phyloP scores from a whole-genome alignment of 176 grass and related monocot species.

The barley (Hordeum vulgare) region MorexV3_pseudomolecules_assembly NC_058521.1:547073140-547073639 shows the following conservation, averaged over 20 bases:
- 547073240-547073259: slow-evolving; percentile 97
- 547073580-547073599: slow-evolving; percentile 73
- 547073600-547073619: slow-evolving; percentile 64
- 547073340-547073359: slow-evolving; percentile 84
- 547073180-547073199: slow-evolving; percentile 87
- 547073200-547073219: slow-evolving; percentile 83
- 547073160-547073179: slow-evolving; percentile 17
- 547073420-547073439: background rate
- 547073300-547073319: slow-evolving; percentile 98
- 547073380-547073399: background rate
- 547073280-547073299: slow-evolving; percentile 80
- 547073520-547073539: slow-evolving; percentile 92
- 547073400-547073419: background rate
- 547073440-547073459: background rate
- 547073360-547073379: slow-evolving; percentile 41
- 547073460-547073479: slow-evolving; percentile 36
- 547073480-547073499: slow-evolving; percentile 82
- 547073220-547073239: slow-evolving; percentile 90
- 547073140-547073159: background rate
- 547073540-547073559: slow-evolving; percentile 84
- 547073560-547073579: slow-evolving; percentile 74
- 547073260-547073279: slow-evolving; percentile 95
- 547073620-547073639: slow-evolving; percentile 64
- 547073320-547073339: slow-evolving; percentile 86
- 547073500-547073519: slow-evolving; percentile 90